A percentile compares a stretch with the other conserved stretches of the same genome.
Conservation (phyloP, 768 basidiomycete genomes). For the Trametopsis cervina region DNA sequence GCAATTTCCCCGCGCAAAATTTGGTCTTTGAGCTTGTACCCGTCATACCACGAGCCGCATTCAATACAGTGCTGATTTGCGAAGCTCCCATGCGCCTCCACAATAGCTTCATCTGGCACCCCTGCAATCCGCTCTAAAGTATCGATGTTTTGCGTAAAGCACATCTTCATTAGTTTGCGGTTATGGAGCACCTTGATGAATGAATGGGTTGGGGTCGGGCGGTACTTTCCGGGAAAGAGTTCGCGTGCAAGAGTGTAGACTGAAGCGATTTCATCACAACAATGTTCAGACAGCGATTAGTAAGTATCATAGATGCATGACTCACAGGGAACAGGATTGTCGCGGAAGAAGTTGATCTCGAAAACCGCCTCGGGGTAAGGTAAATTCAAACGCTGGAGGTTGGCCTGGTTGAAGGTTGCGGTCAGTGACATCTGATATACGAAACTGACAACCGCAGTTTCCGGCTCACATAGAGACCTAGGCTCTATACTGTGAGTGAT, state of each 20-base stretch:
- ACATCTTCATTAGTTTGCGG: slow-evolving; percentile 61
- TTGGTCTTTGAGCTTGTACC: slow-evolving; percentile 58
- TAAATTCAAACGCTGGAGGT: slow-evolving; percentile 66
- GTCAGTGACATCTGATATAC: no score
- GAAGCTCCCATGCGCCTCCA: slow-evolving; percentile 97
- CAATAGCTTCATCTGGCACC: slow-evolving; percentile 61
- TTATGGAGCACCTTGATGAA: slow-evolving; percentile 79
- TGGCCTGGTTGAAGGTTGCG: no score
- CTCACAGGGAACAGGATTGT: slow-evolving; percentile 76
- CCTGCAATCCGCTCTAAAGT: slow-evolving; percentile 85
- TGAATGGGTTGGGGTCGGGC: slow-evolving; percentile 85
- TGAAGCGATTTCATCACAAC: slow-evolving; percentile 8
- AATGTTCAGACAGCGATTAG: no score
- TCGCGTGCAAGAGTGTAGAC: slow-evolving; percentile 93
- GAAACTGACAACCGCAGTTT: no score
- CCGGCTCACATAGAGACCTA: slow-evolving; percentile 21
- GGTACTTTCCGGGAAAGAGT: slow-evolving; percentile 84
- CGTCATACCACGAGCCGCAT: slow-evolving; percentile 55
- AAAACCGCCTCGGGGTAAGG: slow-evolving; percentile 97
- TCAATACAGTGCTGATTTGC: slow-evolving; percentile 79
- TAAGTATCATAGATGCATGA: not conserved
- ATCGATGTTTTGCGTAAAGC: slow-evolving; percentile 91
- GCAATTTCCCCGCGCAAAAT: slow-evolving; percentile 62
- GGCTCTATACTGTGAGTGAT: no score
- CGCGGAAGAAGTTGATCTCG: slow-evolving; percentile 79